Base-by-base conservation (phyloP, 352 stramenopile species). In the Globisporangium irregulare region DNA sequence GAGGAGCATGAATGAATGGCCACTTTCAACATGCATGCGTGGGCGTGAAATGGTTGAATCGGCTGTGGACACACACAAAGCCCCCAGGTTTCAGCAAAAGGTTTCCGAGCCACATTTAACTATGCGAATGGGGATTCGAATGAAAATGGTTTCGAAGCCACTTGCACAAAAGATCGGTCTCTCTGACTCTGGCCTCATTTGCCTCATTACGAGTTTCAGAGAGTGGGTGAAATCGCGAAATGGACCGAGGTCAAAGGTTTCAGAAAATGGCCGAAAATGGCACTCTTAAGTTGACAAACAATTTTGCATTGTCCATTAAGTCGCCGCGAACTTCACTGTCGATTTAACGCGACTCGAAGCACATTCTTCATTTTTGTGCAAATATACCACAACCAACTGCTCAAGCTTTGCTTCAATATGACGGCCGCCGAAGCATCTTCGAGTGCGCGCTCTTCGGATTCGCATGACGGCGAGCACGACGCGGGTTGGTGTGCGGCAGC, bases 401-500 rank as follows among this genome's bases (percentile, higher is more conserved):
- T 46, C 38, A 46, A 46, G 38, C 6, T 50, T 2, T n/a, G 15
- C n/a, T 10, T 50, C 56, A 62, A 32, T 43, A 15, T 24, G 56
- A 62, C 32, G 32, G 56, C 20, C 32, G 56, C 8, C 32, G 12
- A 38, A 22, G n/a, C 32, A 15, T 4, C 20, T 9, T 24, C 0
- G 8, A 32, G 0, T 50, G 29, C n/a, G 36, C 56, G 12, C 27
- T 60, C 29, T 58, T 67, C 46, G 38, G 14, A 4, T 25, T 56
- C 15, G 18, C 12, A 18, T 55, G 57, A 43, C 66, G 66, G 5
- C 66, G 66, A 25, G 59, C 53, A 15, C 66, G 66, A 2, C 66
- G 59, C n/a, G 66, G 61, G 6, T 62, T 66, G 18, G 59, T 63
- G 48, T 63, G 57, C 12, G 50, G 59, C n/a, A 71, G 73, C n/a